Evolutionary conservation across 1,139 yeast genomes (phyloP), one percentile per base, ranked within the genome.

Genomic region (Saccharomycopsis hybrid): DNA sequence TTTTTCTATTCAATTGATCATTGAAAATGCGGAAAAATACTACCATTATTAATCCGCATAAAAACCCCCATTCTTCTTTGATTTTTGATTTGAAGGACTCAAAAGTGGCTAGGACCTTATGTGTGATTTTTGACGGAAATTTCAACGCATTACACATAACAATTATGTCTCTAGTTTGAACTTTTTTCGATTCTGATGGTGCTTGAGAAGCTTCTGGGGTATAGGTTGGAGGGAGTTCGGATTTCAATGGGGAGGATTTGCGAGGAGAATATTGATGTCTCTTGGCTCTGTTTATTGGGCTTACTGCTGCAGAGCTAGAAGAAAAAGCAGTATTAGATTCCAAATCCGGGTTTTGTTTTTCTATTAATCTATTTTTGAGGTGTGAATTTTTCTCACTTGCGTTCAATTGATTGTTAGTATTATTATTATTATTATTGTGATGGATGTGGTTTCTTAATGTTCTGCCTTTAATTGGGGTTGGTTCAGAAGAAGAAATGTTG

Each of bases 191-290:
- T 18, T 18, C 18, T 18, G 18, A 18, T 18, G 18, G 18, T 18
- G 18, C 18, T 18, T 18, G 18, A 18, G 18, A 18, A 18, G 18
- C 18, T 18, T 18, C 18, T 18, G 18, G 18, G 9, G 9, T 18
- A 4, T 43, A 9, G 13, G 27, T 29, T 4, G 44, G 41, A 27
- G 39, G n/a, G 32, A 35, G 36, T 7, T 28, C 7, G 27, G 38
- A 18, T 31, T 52, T 52, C 44, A 50, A 52, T 29, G 55, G 55
- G n/a, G 53, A 50, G 33, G 53, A 47, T 37, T 52, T 52, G 25
- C 41, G 44, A 9, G 55, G 55, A 28, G 51, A 47, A 44, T 50
- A 46, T 9, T 28, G 18, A 35, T 46, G 54, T 30, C 42, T 42
- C 3, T n/a, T 38, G 3, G 32, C 36, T 31, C 37, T 43, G 4